Evolutionary conservation across 257 asterid genomes (phyloP), one percentile per base, ranked within the genome.

Genomic region (Primulina tabacum): DNA sequence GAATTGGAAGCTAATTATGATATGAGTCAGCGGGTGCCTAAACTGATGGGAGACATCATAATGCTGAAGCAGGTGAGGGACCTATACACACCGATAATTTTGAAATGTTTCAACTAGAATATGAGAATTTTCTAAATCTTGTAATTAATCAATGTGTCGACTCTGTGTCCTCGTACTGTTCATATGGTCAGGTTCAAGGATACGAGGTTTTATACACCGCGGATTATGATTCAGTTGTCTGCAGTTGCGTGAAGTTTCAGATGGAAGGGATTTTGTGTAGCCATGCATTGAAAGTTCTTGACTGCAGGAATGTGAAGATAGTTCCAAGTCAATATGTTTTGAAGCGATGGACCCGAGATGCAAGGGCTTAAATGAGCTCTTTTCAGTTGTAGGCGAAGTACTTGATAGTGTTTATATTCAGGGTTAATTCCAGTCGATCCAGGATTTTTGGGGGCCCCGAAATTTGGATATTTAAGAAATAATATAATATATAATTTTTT

Each of bases 191-290:
- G 75, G 78, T 47, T 75, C 79, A 80, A 53, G 71, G 75, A 68
- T 73, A 67, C 74, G 69, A 74, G 4, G 90, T 85, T 81, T 24
- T 81, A 32, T 85, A 76, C 76, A 79, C 73, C 61, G 60, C 69
- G 4, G 82, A 75, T 73, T 85, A 78, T 58, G 84, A 77, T 75
- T 85, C 80, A 5, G 87, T 85, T 73, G 72, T 74, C 64, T 85
- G 90, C 79, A 79, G 85, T 62, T 85, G 90, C 76, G 77, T 85
- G 90, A 83, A 81, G 90, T 85, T 85, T 68, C 79, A 85, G 76
- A 79, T 57, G 59, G 81, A 64, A 18, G 90, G 90, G 56, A 74
- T 85, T 73, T 73, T 85, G 81, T 85, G 90, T 74, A 77, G 90
- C 81, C 90, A 85, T 71, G 88, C 84, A 55, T 70, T 85, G 78